These are phyloP conservation scores for Ziziphus jujuba DNA, from an alignment of 306 rosid genomes.

Conservation along the genomic window DNA sequence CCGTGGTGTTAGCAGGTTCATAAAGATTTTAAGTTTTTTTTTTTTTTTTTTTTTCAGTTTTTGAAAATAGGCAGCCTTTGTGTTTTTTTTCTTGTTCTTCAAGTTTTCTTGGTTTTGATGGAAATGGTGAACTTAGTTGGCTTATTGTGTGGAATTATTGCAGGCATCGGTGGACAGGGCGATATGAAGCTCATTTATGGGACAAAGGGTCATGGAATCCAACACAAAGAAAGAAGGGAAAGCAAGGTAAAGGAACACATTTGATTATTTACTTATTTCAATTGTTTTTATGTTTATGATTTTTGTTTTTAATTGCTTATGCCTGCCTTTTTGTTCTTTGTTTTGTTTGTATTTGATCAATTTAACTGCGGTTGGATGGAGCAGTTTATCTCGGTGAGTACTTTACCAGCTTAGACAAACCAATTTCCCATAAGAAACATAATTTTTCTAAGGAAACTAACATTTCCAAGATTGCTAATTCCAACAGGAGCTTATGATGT, in stretches of 20 bases:
- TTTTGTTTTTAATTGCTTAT: slow-evolving; percentile 17
- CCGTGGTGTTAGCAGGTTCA: slow-evolving; percentile 47
- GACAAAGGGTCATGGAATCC: slow-evolving; percentile 56
- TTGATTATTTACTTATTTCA: background rate
- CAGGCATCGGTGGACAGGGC: slow-evolving; percentile 51
- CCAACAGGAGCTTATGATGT: slow-evolving; percentile 48
- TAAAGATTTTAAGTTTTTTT: background rate
- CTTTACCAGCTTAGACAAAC: slow-evolving; percentile 10
- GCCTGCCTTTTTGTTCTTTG: slow-evolving; percentile 12
- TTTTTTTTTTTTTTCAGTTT: background rate
- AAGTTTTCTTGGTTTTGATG: background rate
- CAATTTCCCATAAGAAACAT: background rate
- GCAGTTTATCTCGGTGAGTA: slow-evolving; percentile 78
- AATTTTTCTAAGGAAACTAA: background rate
- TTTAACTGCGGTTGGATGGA: slow-evolving; percentile 30
- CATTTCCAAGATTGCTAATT: background rate
- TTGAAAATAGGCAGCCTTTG: background rate
- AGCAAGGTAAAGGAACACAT: slow-evolving; percentile 32
- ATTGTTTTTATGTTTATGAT: slow-evolving; percentile 1
- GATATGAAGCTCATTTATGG: slow-evolving; percentile 53
- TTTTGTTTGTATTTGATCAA: slow-evolving; percentile 12
- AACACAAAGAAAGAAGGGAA: slow-evolving; percentile 53
- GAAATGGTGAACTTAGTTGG: background rate
- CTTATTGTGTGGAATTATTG: background rate
- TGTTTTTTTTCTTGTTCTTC: background rate